Evolutionary conservation across 768 basidiomycete genomes (phyloP).

Genomic region (Russula brevipes): DNA sequence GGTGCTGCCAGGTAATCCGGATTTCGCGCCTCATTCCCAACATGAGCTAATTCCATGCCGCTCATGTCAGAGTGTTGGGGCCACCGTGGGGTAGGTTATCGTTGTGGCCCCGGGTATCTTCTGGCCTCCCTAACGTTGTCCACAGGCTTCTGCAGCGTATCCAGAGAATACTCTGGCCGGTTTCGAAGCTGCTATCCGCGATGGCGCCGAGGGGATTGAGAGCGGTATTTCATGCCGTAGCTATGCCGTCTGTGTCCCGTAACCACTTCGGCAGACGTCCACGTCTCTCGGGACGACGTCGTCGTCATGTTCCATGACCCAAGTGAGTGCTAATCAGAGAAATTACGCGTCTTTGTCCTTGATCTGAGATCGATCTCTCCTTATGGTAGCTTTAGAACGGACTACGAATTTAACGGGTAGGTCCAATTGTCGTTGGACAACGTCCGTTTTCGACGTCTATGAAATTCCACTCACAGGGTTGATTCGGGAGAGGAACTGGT

Average conservation of each 20-base stretch:
- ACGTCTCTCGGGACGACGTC: conserved; percentile 81
- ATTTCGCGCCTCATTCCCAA: neutral
- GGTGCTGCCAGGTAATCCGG: conserved; percentile 25
- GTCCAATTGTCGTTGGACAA: conserved; percentile 6
- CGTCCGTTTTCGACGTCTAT: conserved; percentile 1
- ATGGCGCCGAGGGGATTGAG: conserved; percentile 96
- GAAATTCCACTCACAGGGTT: conserved; percentile 40
- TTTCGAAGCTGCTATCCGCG: conserved; percentile 91
- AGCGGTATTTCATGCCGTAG: conserved; percentile 65
- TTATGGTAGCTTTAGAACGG: conserved; percentile 52
- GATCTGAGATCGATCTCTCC: neutral
- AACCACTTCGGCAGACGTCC: conserved; percentile 78
- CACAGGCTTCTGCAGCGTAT: conserved; percentile 75
- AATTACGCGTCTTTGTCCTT: neutral
- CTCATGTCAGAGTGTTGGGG: conserved; percentile 67
- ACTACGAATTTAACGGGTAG: conserved; percentile 76
- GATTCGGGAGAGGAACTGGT: conserved; percentile 49
- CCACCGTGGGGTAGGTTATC: conserved; percentile 53
- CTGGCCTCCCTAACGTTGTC: neutral
- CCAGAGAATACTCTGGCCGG: conserved; percentile 95
- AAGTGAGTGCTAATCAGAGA: conserved; percentile 37
- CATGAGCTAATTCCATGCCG: neutral
- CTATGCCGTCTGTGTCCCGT: conserved; percentile 32
- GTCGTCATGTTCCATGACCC: conserved; percentile 98
- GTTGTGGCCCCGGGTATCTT: conserved; percentile 10